Evolutionary conservation across 106 monocot species (phyloP).

Genomic region (Allium fistulosum): DNA sequence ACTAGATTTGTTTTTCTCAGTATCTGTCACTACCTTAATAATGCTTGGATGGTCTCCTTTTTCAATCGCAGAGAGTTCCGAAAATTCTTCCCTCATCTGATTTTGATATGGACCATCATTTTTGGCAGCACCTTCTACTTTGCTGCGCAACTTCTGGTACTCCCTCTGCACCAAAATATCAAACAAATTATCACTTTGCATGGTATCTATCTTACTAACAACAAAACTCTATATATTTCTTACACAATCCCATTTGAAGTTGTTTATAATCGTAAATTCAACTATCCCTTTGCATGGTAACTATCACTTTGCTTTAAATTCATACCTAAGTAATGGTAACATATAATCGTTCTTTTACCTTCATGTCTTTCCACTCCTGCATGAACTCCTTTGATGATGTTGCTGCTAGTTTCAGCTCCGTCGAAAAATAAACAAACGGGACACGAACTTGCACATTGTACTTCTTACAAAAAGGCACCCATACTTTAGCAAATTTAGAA

Average conservation of each 20-base stretch:
- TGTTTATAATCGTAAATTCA: too few species aligned
- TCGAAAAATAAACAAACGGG: constrained; percentile 44
- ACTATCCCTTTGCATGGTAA: too few species aligned
- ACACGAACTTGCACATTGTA: constrained; percentile 33
- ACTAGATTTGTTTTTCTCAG: too few species aligned
- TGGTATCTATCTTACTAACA: too few species aligned
- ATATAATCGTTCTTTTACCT: constrained; percentile 13
- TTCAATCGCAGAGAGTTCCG: constrained; percentile 14
- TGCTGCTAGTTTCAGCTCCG: neutral
- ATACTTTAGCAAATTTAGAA: constrained; percentile 36
- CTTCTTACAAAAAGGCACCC: constrained; percentile 72
- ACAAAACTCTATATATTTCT: too few species aligned
- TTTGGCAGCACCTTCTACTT: constrained; percentile 12
- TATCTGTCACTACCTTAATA: constrained; percentile 15
- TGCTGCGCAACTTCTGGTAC: constrained; percentile 16
- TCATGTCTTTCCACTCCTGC: constrained; percentile 23
- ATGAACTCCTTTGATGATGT: constrained; percentile 10
- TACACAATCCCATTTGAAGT: too few species aligned
- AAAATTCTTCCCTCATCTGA: constrained; percentile 6
- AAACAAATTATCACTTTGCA: neutral
- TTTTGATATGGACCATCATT: neutral
- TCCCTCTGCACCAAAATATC: constrained; percentile 8
- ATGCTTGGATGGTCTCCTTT: constrained; percentile 28
- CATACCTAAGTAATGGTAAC: neutral
- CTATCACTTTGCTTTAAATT: neutral